These are phyloP conservation scores for Pichia sp. DNA, from an alignment of 1,139 yeast species.

Conservation along the genomic window DNA sequence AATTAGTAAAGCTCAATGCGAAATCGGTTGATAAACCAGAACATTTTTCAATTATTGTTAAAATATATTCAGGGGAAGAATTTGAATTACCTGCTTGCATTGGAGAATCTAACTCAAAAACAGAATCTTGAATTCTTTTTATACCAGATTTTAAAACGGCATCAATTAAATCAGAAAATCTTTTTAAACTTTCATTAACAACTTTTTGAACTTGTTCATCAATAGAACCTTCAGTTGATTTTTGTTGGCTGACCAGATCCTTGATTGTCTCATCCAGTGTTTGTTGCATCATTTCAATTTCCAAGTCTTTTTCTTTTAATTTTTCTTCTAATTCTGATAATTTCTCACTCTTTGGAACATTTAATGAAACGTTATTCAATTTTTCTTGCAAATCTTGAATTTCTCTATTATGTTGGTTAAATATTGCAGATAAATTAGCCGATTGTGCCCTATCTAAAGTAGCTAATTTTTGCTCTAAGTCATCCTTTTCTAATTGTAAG, in stretches of 20 bases:
- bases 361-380: conserved; percentile 29
- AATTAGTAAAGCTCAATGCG: conserved; percentile 71
- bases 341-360: conserved; percentile 15
- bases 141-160: conserved; percentile 66
- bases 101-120: conserved; percentile 69
- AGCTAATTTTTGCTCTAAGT: conserved; percentile 52
- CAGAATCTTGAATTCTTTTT: conserved; percentile 65
- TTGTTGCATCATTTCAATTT: conserved; percentile 72
- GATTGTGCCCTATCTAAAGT: conserved; percentile 65
- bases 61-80: conserved; percentile 66
- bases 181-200: conserved; percentile 43
- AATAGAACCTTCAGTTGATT: conserved; percentile 47
- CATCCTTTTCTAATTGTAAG: conserved; percentile 60
- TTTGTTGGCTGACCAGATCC: conserved; percentile 52
- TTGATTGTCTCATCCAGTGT: conserved; percentile 69
- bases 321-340: conserved; percentile 37
- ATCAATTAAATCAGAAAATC: conserved; percentile 59
- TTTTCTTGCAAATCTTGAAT: conserved; percentile 39
- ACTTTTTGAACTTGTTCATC: conserved; percentile 57
- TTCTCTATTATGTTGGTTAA: conserved; percentile 58
- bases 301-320: conserved; percentile 67
- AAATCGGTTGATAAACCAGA: conserved; percentile 74
- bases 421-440: conserved; percentile 54
- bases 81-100: conserved; percentile 81
- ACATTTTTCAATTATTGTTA: conserved; percentile 66